Evolutionary conservation across 148 eudicot genomes (phyloP), one percentile per base, ranked within the genome.

Genomic region (Linanthus parryae): DNA sequence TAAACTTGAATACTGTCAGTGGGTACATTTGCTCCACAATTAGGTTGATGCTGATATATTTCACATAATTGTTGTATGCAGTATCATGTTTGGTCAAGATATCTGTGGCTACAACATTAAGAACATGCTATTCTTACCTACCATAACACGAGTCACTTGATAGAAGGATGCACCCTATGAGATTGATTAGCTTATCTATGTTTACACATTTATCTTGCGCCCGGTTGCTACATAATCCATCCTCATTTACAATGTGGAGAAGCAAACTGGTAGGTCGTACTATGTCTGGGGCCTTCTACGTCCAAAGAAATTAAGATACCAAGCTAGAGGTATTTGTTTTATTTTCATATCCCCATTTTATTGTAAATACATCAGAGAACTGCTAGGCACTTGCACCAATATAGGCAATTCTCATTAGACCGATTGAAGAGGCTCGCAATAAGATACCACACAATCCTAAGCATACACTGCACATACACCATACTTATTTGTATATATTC

Each of bases 81-180:
- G 92, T 57, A 85, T 91, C 57, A 91, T 91, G 98, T 91, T 91
- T 73, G 98, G 98, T 24, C 98, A 94, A 56, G 95, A 91, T 66
- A 91, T 91, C 53, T 91, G 95, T 73, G 98, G 95, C 43, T 86
- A 91, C 65, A 90, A 89, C 56, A 95, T 89, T 55, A 95, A n/a
- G n/a, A n/a, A n/a, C n/a, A 89, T 57, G 88, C 95, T 26, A 89
- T 85, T 70, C 87, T 89, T 31, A 77, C 71, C 7, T 78, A 82
- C 73, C 80, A 85, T 44, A 91, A 40, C 7, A 78, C 73, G 31
- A 89, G 85, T 53, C 79, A 82, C 77, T 71, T 82, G 81, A 89
- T 85, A 85, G 75, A 89, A 85, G 84, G 95, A 91, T 7, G 95
- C 86, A 44, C 94, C 97, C 39, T 86, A 95, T 68, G 97, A 91